These are phyloP conservation scores for Euphorbia pulcherrima DNA, from an alignment of 345 rosid species.

Conservation along the genomic window DNA sequence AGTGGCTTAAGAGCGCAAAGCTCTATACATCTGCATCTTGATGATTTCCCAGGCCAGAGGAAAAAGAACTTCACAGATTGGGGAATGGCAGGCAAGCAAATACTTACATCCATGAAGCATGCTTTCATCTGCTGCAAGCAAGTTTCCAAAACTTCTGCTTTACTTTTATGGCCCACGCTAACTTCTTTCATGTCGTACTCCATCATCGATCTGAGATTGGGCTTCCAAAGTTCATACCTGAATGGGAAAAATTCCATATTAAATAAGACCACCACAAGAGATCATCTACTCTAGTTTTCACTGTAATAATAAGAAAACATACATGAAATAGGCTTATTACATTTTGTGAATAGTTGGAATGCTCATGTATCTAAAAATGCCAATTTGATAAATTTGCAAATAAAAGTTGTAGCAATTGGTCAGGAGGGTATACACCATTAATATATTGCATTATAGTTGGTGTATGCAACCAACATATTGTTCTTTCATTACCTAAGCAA, in stretches of 20 bases:
- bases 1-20: not conserved
- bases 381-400: not conserved
- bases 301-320: not conserved
- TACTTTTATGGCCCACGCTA: constrained; percentile 73
- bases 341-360: not conserved
- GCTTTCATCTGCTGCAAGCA: constrained; percentile 97
- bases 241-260: constrained; percentile 16
- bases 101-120: constrained; percentile 88
- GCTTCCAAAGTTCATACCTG: constrained; percentile 97
- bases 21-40: not conserved
- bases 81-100: not conserved
- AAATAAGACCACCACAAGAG: constrained; percentile 7
- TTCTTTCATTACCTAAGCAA: not conserved
- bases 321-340: not conserved
- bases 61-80: not conserved
- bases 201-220: constrained; percentile 93
- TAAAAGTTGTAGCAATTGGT: not conserved
- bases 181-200: constrained; percentile 93
- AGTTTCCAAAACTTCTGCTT: constrained; percentile 72
- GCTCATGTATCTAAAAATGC: not conserved
- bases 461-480: not conserved
- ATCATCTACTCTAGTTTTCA: not conserved
- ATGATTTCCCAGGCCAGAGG: not conserved
- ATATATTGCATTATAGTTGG: not conserved
- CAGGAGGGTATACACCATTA: not conserved